phyloP scores from a whole-genome alignment of 140 eudicot genomes.

The Flaveria floridana region DNA sequence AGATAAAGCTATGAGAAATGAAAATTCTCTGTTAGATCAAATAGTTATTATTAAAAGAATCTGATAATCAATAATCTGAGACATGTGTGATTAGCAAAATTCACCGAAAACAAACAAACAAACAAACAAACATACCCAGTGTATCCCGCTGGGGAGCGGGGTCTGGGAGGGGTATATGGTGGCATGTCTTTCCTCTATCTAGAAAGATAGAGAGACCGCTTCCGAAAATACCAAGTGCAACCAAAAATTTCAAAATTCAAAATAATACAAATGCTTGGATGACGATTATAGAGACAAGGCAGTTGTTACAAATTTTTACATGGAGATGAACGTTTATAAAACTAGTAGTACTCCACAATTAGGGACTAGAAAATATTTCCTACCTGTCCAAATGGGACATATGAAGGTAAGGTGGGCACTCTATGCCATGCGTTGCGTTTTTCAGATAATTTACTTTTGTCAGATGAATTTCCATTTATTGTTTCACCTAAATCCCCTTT shows the following conservation, averaged over 20 bases:
- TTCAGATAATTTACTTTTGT: constrained; percentile 40
- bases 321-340: background rate
- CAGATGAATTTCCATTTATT: constrained; percentile 42
- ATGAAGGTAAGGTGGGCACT: constrained; percentile 84
- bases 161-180: no score
- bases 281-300: background rate
- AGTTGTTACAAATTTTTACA: constrained; percentile 4
- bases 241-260: background rate
- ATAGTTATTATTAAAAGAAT: background rate
- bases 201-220: no score
- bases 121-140: no score
- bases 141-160: no score
- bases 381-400: constrained; percentile 98
- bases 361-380: background rate
- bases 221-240: constrained; percentile 15
- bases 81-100: constrained; percentile 1
- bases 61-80: background rate
- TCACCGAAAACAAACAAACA: no score
- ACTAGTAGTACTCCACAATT: background rate
- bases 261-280: constrained; percentile 11
- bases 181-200: no score
- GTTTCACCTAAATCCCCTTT: constrained; percentile 44
- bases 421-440: constrained; percentile 69
- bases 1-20: constrained; percentile 69
- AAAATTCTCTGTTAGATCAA: constrained; percentile 21